These are phyloP conservation scores for Candida xiaguanensis DNA, from an alignment of 805 yeast species.

Conservation along the genomic window DNA sequence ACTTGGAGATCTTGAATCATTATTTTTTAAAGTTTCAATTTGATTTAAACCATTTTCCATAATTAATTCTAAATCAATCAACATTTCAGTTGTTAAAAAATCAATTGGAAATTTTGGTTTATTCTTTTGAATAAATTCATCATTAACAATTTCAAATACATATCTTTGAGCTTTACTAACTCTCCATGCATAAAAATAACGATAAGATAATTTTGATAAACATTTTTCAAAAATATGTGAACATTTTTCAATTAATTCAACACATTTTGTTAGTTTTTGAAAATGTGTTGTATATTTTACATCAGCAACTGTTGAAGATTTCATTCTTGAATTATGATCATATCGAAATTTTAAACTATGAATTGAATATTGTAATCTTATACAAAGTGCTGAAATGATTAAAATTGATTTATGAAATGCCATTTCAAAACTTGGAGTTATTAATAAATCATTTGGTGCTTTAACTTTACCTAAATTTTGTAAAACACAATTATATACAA, in stretches of 20 bases:
- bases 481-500: constrained; percentile 26
- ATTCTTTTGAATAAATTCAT: constrained; percentile 19
- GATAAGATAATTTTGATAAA: constrained; percentile 43
- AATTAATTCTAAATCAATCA: constrained; percentile 18
- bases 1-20: not conserved
- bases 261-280: constrained; percentile 9
- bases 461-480: constrained; percentile 37
- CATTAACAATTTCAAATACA: constrained; percentile 32
- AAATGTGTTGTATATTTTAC: constrained; percentile 9
- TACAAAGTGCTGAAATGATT: constrained; percentile 15
- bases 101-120: constrained; percentile 4
- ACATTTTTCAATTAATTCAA: constrained; percentile 10
- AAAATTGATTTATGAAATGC: constrained; percentile 27
- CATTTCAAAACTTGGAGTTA: constrained; percentile 36
- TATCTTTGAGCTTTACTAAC: constrained; percentile 54
- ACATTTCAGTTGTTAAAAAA: constrained; percentile 15
- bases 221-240: constrained; percentile 14
- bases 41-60: constrained; percentile 18
- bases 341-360: constrained; percentile 11
- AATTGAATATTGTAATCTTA: constrained; percentile 7
- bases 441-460: constrained; percentile 32
- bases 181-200: constrained; percentile 68
- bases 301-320: constrained; percentile 6
- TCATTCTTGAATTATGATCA: constrained; percentile 7
- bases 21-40: constrained; percentile 10